A percentile compares a stretch with the other conserved stretches of the same genome.
These are phyloP conservation scores for Tetradesmus obliquus DNA, from an alignment of 139 green algal genomes.

Conservation along the genomic window DNA sequence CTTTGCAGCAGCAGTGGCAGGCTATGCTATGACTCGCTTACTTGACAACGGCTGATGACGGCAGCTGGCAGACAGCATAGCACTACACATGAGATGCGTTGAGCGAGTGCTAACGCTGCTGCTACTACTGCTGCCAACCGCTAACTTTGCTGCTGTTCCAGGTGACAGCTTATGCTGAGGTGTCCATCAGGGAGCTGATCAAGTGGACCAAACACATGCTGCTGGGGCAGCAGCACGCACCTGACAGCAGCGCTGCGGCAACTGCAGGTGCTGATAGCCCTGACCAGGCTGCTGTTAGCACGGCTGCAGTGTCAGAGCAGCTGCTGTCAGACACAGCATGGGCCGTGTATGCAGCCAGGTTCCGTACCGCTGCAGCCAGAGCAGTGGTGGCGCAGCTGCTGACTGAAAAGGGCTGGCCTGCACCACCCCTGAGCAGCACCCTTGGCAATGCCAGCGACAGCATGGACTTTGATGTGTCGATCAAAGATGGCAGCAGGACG, in stretches of 20 bases:
- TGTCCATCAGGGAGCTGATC: slow-evolving; percentile 56
- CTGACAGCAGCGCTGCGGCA: not conserved
- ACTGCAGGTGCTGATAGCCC: not conserved
- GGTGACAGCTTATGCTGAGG: slow-evolving; percentile 20
- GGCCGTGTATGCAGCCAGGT: slow-evolving; percentile 32
- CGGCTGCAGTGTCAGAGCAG: not conserved
- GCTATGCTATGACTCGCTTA: too few relatives aligned
- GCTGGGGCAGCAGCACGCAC: not conserved
- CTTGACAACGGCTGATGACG: too few relatives aligned
- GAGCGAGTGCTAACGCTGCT: too few relatives aligned
- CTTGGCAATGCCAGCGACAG: not conserved
- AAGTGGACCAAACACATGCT: slow-evolving; percentile 41
- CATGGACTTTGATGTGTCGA: not conserved
- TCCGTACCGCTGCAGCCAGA: slow-evolving; percentile 8
- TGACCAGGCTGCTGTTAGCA: not conserved
- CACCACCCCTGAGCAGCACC: not conserved
- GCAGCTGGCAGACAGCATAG: not conserved
- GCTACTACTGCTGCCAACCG: too few relatives aligned
- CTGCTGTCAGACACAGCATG: slow-evolving; percentile 37
- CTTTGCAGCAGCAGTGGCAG: too few relatives aligned
- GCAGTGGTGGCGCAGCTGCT: not conserved
- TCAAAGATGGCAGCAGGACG: too few relatives aligned
- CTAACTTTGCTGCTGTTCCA: not conserved
- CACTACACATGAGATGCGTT: not conserved
- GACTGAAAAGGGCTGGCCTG: not conserved